Conservation (phyloP, 2,329 filamentous ascomycete genomes). For the Rutstroemia sp. region DNA sequence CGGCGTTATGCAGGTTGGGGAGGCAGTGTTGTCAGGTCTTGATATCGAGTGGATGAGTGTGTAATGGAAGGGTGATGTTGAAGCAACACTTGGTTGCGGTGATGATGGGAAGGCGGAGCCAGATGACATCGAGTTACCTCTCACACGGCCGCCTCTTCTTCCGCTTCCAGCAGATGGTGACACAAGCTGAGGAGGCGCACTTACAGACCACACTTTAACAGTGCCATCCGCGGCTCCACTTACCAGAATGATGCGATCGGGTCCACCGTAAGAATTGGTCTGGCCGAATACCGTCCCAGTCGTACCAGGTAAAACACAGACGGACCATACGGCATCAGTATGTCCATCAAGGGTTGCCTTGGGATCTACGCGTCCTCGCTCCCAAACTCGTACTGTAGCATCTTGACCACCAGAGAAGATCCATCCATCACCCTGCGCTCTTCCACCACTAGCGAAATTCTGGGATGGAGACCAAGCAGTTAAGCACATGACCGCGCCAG, state of each 20-base stretch:
- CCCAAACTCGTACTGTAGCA: slow-evolving; percentile 89
- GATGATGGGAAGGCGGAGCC: slow-evolving; percentile 87
- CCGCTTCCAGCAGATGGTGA: slow-evolving; percentile 65
- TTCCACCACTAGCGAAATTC: slow-evolving; percentile 82
- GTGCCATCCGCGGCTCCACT: slow-evolving; percentile 88
- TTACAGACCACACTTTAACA: slow-evolving; percentile 91
- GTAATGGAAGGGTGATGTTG: slow-evolving; percentile 78
- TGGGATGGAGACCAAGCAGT: slow-evolving; percentile 82
- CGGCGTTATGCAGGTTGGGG: slow-evolving; percentile 87
- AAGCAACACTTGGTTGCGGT: slow-evolving; percentile 81
- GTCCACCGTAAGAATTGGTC: slow-evolving; percentile 64
- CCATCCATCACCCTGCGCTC: slow-evolving; percentile 90
- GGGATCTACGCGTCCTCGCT: slow-evolving; percentile 86
- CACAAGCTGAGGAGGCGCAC: slow-evolving; percentile 76
- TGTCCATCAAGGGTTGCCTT: slow-evolving; percentile 93
- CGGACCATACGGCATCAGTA: slow-evolving; percentile 90
- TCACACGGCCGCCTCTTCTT: slow-evolving; percentile 67
- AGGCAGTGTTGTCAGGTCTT: slow-evolving; percentile 59
- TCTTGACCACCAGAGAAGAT: slow-evolving; percentile 97
- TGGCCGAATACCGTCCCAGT: slow-evolving; percentile 74
- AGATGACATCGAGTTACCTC: slow-evolving; percentile 89
- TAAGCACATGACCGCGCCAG: slow-evolving; percentile 80
- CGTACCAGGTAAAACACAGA: slow-evolving; percentile 84
- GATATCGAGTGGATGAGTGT: slow-evolving; percentile 82
- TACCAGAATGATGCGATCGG: slow-evolving; percentile 82